Base-by-base conservation (phyloP, 345 rosid genomes). In the Salix caprea region DNA sequence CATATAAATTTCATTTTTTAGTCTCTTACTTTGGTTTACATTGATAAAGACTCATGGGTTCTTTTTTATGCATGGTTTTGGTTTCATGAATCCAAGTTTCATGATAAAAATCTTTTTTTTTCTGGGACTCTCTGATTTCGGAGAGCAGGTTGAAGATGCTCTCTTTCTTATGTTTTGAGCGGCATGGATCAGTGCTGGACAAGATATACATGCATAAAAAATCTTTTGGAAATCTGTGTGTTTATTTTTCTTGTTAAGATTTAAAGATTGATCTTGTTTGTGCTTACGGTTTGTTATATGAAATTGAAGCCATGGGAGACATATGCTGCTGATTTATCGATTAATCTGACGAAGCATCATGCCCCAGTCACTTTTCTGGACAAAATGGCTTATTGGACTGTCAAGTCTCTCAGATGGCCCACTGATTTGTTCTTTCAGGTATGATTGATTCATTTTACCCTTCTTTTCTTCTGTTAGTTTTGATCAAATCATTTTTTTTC, bases 401-500 rank as follows among this genome's bases (percentile, higher is more conserved):
- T 94, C 54, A 90, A 90, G 74, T 48, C 88, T 36, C 89, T 94
- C 48, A 85, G 97, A 37, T 18, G 88, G 50, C 98, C 98, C 14
- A 90, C 94, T 1, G 98, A 93, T 72, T 19, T 93, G 1, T 91
- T 91, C 78, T 93, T 93, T 66, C 88, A 86, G 98, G 97, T 84
- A 54, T 58, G 64, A 77, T 58, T 11, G 4, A 24, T 68, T 73
- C 69, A 44, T 72, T 44, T 56, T 64, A 26, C 26, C 3, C 40
- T 26, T 24, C 7, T 30, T 36, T 9, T 23, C 13, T 36, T 7
- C 48, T 34, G 39, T 42, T 39, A 6, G 32, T 39, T 11, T 39
- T 23, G 24, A 16, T 37, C 23, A 32, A 37, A 37, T 67, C 39
- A 65, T 16, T 67, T n/a, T 21, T 10, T 32, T 42, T 42, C 46